Base-by-base conservation (phyloP, 208 protist genomes). In the Trypanosomatidae sp. region DNA sequence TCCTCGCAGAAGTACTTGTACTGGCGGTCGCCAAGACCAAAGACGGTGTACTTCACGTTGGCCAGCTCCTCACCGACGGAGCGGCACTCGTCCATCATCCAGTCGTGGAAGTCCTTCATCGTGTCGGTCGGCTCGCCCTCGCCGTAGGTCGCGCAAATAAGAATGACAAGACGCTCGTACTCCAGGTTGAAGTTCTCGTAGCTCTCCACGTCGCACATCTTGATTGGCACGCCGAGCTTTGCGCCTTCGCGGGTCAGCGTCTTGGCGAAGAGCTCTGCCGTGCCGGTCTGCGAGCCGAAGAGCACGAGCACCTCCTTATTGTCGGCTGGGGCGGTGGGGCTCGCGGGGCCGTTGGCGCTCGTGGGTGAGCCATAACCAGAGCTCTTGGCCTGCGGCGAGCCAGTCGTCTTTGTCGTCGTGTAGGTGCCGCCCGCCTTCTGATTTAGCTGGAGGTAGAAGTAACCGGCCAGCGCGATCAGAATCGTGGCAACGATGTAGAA, bases 111-210 rank as follows among this genome's bases (percentile, higher is more conserved):
- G 72, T 73, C 76, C 68, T 94, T 89, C 87, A 93, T 96, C 33
- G 91, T 92, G 80, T 98, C 94, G 0, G 96, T 97, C 30, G 90
- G 87, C 76, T 98, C 93, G 13, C 94, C 94, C 67, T 98, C 95
- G 60, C 93, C 96, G 76, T 95, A 97, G 56, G 94, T 98, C 53
- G 93, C 84, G 59, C 92, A 97, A 12, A 95, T 70, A 64, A 95
- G 79, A 30, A 97, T 81, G 36, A 96, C 84, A 30, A 95, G 77
- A 1, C 56, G 73, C 72, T 95, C 91, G 41, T 84, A 64, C 76
- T 92, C 86, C 30, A 95, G 71, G 62, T 88, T 74, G 76, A 62
- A 68, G 9, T 66, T 60, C 19, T 94, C 81, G 70, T 95, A 96
- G 70, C 79, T 82, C 70, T 96, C 91, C 1, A 86, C 79, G 66